Conservation (phyloP, 495 filamentous ascomycete genomes). For the Alectoria sarmentosa region DNA sequence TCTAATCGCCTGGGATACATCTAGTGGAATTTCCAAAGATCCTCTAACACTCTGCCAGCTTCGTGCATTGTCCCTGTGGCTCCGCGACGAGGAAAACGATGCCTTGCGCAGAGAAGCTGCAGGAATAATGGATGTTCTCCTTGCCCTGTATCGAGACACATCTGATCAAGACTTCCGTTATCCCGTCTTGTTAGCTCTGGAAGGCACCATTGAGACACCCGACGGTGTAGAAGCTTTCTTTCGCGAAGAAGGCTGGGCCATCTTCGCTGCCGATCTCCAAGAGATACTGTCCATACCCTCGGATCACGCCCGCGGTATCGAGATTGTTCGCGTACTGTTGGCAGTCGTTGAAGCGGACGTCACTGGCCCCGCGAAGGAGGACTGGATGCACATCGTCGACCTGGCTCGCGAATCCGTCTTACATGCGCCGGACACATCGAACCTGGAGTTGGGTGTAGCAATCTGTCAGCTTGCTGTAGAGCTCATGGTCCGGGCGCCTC, state of each 20-base stretch:
- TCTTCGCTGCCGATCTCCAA: constrained; percentile 41
- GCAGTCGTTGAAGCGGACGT: constrained; percentile 38
- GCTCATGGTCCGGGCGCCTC: constrained; percentile 40
- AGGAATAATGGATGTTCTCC: constrained; percentile 51
- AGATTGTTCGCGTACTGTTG: constrained; percentile 46
- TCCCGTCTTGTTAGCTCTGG: constrained; percentile 46
- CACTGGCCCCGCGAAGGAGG: constrained; percentile 33
- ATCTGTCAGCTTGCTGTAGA: constrained; percentile 44
- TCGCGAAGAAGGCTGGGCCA: constrained; percentile 42
- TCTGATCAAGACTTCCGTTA: constrained; percentile 40
- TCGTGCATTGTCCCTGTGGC: constrained; percentile 50
- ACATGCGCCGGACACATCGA: not conserved
- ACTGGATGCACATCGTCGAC: constrained; percentile 43
- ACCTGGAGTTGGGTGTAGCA: constrained; percentile 42
- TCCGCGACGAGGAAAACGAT: constrained; percentile 57
- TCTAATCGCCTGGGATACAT: constrained; percentile 1
- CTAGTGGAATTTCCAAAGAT: constrained; percentile 28
- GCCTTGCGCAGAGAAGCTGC: constrained; percentile 44
- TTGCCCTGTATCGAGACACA: constrained; percentile 44
- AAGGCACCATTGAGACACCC: constrained; percentile 40
- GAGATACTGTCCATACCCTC: constrained; percentile 25
- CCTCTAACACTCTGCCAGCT: constrained; percentile 43
- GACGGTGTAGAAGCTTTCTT: constrained; percentile 41
- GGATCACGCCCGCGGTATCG: constrained; percentile 35
- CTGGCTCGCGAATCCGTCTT: constrained; percentile 20